phyloP scores from a whole-genome alignment of 129 eudicot genomes.

The Pulicaria dysenterica region DNA sequence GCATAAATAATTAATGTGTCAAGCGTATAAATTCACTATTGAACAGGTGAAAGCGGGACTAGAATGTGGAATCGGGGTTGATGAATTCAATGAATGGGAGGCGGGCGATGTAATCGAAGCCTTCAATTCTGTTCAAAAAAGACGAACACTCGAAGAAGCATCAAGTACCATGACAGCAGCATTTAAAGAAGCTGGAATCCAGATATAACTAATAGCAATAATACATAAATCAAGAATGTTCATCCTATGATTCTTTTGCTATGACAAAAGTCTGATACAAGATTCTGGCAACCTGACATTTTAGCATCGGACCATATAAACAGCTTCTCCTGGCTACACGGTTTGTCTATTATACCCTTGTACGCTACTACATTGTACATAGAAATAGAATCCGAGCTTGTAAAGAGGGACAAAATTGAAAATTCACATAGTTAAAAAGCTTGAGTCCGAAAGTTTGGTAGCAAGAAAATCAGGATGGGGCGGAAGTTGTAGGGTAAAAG shows the following conservation, averaged over 20 bases:
- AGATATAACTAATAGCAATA: slow-evolving; percentile 41
- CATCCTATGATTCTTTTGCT: slow-evolving; percentile 17
- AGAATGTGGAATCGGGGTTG: slow-evolving; percentile 89
- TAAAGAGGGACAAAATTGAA: slow-evolving; percentile 40
- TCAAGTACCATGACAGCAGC: slow-evolving; percentile 83
- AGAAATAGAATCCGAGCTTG: slow-evolving; percentile 44
- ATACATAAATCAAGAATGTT: slow-evolving; percentile 3
- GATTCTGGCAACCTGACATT: slow-evolving; percentile 22
- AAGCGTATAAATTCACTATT: not conserved
- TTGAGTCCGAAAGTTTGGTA: slow-evolving; percentile 15
- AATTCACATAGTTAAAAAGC: slow-evolving; percentile 30
- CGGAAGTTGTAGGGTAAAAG: slow-evolving; percentile 11
- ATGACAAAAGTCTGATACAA: slow-evolving; percentile 25
- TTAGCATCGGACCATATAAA: slow-evolving; percentile 28
- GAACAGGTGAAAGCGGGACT: slow-evolving; percentile 86
- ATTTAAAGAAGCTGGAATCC: slow-evolving; percentile 55
- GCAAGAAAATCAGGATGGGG: slow-evolving; percentile 20
- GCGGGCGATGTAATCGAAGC: slow-evolving; percentile 77
- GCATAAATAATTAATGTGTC: not conserved
- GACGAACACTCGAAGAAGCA: slow-evolving; percentile 91
- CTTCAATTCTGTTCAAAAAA: slow-evolving; percentile 64
- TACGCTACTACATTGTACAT: slow-evolving; percentile 55
- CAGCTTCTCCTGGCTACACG: slow-evolving; percentile 4
- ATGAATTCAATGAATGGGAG: slow-evolving; percentile 70
- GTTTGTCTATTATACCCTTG: slow-evolving; percentile 24